These are phyloP conservation scores for Podaxis sp. DNA, from an alignment of 768 basidiomycete genomes.

Conservation along the genomic window DNA sequence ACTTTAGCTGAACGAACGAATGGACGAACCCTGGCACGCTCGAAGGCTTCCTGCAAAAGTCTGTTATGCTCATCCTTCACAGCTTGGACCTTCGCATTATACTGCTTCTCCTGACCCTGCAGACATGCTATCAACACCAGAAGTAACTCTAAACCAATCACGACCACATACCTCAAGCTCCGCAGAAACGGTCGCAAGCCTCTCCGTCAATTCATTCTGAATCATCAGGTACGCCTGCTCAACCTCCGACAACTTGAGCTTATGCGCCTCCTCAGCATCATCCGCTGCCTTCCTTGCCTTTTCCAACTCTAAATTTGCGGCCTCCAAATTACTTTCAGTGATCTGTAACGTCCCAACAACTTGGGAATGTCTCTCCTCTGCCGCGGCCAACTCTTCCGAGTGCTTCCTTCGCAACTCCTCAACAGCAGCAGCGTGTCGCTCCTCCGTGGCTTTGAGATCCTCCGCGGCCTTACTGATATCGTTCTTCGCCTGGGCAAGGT, in stretches of 20 bases:
- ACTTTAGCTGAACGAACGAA: not conserved
- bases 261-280: constrained; percentile 48
- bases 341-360: constrained; percentile 43
- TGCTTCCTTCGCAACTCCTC: constrained; percentile 44
- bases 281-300: constrained; percentile 43
- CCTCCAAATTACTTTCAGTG: constrained; percentile 47
- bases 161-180: constrained; percentile 64
- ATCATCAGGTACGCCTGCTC: constrained; percentile 50
- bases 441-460: constrained; percentile 43
- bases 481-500: constrained; percentile 43
- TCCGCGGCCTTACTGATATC: constrained; percentile 39
- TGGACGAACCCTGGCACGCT: constrained; percentile 70
- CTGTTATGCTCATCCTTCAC: constrained; percentile 65
- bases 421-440: constrained; percentile 43
- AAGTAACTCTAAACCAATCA: not conserved
- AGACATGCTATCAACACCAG: constrained; percentile 12
- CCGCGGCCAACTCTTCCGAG: constrained; percentile 43
- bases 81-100: constrained; percentile 62
- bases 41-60: constrained; percentile 68
- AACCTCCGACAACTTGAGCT: constrained; percentile 48
- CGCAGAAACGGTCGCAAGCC: constrained; percentile 52
- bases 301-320: constrained; percentile 47
- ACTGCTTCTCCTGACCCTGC: constrained; percentile 70
- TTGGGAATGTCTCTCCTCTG: constrained; percentile 43
- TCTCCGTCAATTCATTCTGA: constrained; percentile 51